Conservation (phyloP, 257 asterid species). For the Dorcoceras hygrometricum region DNA sequence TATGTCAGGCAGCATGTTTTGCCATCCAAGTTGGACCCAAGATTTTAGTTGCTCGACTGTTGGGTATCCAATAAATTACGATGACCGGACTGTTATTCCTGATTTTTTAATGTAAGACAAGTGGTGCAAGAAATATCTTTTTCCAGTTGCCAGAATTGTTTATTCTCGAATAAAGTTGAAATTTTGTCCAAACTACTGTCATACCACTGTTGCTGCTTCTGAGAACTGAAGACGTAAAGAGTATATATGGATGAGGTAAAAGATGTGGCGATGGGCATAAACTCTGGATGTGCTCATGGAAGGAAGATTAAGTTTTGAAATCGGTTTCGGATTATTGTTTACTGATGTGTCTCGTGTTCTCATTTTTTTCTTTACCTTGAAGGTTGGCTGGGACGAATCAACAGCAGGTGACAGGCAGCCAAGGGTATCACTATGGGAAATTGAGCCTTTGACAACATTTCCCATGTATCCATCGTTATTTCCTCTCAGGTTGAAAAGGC, state of each 20-base stretch:
- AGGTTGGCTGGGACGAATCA: conserved; percentile 99
- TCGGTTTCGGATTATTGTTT: not conserved
- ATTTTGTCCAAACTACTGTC: no score
- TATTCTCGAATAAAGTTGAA: no score
- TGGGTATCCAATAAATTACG: not conserved
- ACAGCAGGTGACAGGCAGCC: conserved; percentile 99
- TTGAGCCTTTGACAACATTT: conserved; percentile 92
- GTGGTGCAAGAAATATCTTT: no score
- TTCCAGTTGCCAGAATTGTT: no score
- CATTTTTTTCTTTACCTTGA: conserved; percentile 9
- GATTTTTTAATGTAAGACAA: not conserved
- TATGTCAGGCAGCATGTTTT: not conserved
- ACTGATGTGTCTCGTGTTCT: not conserved
- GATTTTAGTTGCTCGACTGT: not conserved
- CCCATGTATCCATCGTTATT: conserved; percentile 93
- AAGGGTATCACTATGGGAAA: conserved; percentile 92
- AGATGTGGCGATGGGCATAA: not conserved
- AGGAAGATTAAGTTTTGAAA: not conserved
- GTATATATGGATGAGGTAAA: no score
- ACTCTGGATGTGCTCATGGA: not conserved
- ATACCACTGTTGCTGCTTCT: no score
- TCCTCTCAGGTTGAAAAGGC: conserved; percentile 89
- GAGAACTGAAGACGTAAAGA: no score
- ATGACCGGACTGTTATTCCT: not conserved
- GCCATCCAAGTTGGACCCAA: not conserved